Percentiles rank a stretch among this genome's conserved stretches.
These are phyloP conservation scores for Paecilomyces variotii DNA, from an alignment of 2,329 filamentous ascomycete genomes.

Conservation along the genomic window DNA sequence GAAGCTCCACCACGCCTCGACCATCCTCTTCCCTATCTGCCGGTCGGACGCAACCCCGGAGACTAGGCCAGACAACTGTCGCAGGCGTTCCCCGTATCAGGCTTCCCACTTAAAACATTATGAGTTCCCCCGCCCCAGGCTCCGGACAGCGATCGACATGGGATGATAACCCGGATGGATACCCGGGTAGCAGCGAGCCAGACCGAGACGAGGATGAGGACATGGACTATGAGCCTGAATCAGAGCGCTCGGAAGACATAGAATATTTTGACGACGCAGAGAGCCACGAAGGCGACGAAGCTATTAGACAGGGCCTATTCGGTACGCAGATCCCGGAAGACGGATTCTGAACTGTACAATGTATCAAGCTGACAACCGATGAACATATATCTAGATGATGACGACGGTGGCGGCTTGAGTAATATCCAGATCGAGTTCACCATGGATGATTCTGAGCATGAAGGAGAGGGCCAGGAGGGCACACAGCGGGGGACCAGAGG, in stretches of 20 bases:
- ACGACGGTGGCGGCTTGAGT: conserved; percentile 10
- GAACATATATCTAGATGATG: conserved; percentile 4
- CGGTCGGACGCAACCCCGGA: background rate
- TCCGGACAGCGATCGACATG: conserved; percentile 18
- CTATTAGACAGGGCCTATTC: conserved; percentile 24
- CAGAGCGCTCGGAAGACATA: conserved; percentile 29
- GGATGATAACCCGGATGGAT: conserved; percentile 3
- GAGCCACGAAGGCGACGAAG: conserved; percentile 27
- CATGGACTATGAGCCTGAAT: conserved; percentile 43
- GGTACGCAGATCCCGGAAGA: background rate
- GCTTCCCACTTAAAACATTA: conserved; percentile 10
- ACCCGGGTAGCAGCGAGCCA: too few species aligned
- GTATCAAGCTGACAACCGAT: background rate
- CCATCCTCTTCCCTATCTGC: background rate
- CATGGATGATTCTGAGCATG: conserved; percentile 16
- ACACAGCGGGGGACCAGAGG: conserved; percentile 11
- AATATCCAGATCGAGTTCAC: conserved; percentile 23
- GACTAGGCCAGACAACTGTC: background rate
- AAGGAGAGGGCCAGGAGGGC: conserved; percentile 6
- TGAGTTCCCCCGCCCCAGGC: conserved; percentile 22
- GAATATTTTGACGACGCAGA: conserved; percentile 29
- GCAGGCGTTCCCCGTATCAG: background rate
- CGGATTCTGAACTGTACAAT: background rate
- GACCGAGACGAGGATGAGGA: conserved; percentile 36
- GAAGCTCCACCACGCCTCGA: background rate